Conservation (phyloP, 352 stramenopile species). For the Hyphochytrium catenoides region DNA sequence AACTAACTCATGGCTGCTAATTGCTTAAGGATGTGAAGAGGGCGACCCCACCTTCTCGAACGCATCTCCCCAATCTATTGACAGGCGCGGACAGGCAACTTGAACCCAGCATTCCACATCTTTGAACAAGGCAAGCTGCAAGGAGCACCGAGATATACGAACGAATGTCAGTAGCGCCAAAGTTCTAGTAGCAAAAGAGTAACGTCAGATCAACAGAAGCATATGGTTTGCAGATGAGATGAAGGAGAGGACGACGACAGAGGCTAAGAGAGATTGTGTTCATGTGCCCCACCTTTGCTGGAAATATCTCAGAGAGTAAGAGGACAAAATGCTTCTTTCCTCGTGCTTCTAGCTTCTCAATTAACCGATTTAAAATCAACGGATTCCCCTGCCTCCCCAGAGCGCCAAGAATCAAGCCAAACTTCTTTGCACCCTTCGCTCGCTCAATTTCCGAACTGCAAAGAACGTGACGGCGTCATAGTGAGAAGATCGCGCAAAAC, state of each 20-base stretch:
- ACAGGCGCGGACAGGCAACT: conserved; percentile 91
- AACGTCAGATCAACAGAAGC: neutral
- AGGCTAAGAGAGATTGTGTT: conserved; percentile 25
- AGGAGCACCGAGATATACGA: too few relatives aligned
- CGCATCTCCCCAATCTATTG: conserved; percentile 95
- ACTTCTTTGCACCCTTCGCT: conserved; percentile 52
- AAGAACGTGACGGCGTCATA: too few relatives aligned
- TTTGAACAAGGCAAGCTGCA: conserved; percentile 52
- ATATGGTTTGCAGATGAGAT: too few relatives aligned
- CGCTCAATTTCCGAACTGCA: conserved; percentile 17
- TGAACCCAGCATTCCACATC: conserved; percentile 94
- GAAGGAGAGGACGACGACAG: too few relatives aligned
- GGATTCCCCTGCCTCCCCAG: conserved; percentile 94
- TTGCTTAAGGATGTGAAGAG: neutral
- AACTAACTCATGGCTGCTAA: conserved; percentile 2
- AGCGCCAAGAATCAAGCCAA: conserved; percentile 94
- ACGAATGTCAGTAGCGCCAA: neutral
- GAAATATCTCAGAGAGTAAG: conserved; percentile 92
- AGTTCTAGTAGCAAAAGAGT: neutral
- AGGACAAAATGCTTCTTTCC: conserved; percentile 83
- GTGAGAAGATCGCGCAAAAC: too few relatives aligned
- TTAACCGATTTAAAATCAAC: conserved; percentile 79
- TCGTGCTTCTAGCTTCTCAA: conserved; percentile 43
- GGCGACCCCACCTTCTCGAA: conserved; percentile 48
- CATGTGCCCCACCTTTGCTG: conserved; percentile 31